Percentiles rank a stretch among this genome's conserved stretches.
Evolutionary conservation across 768 basidiomycete genomes (phyloP).

Genomic region (Phaeolepiota aurea): DNA sequence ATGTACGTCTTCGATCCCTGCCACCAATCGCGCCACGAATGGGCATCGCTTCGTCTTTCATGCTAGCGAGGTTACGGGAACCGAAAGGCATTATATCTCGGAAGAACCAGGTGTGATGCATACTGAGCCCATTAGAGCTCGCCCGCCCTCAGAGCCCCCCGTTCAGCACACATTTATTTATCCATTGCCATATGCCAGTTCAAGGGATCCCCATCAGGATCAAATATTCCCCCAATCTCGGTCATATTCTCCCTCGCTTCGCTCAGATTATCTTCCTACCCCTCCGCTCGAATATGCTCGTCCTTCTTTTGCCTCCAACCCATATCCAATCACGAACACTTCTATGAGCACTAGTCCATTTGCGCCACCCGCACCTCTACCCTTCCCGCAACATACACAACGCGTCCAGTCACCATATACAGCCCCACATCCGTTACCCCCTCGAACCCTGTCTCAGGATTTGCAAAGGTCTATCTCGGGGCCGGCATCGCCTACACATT

Average conservation of each 20-base stretch:
- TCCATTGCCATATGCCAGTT: constrained; percentile 9
- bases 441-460: constrained; percentile 13
- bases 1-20: constrained; percentile 65
- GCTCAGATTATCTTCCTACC: constrained; percentile 26
- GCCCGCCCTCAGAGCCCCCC: constrained; percentile 8
- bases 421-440: constrained; percentile 1
- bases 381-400: constrained; percentile 5
- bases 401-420: neutral
- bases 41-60: constrained; percentile 87
- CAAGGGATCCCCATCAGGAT: constrained; percentile 3
- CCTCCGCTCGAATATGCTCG: constrained; percentile 29
- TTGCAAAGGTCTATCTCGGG: constrained; percentile 1
- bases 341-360: constrained; percentile 4
- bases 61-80: constrained; percentile 54
- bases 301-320: constrained; percentile 10
- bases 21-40: constrained; percentile 66
- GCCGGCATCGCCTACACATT: constrained; percentile 8
- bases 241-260: constrained; percentile 16
- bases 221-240: constrained; percentile 12
- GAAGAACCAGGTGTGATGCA: constrained; percentile 56
- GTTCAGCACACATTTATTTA: constrained; percentile 6
- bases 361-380: constrained; percentile 5
- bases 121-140: constrained; percentile 8
- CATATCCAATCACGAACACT: neutral
- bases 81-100: constrained; percentile 55